Base-by-base conservation (phyloP, 2,329 filamentous ascomycete species). In the Aureobasidium sp. region DNA sequence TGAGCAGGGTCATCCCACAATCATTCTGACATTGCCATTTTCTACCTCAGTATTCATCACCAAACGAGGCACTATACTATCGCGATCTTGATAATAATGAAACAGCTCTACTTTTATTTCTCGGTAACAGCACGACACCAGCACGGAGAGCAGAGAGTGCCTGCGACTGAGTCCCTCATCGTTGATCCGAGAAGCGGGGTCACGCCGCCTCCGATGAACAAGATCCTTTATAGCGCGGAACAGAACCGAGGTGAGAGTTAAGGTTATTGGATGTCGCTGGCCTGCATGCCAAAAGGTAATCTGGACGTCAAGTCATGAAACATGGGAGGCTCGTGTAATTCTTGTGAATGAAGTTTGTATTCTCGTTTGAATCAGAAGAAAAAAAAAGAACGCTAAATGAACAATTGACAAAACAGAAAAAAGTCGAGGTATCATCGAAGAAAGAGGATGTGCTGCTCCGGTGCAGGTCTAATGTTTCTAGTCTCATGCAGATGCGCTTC, bases 351-450 rank as follows among this genome's bases (percentile, higher is more conserved):
- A n/a, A 3, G 15, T 25, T 51, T 51, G 47, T 37, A 41, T 53
- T 36, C 12, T 25, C 8, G 39, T 52, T 15, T 53, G 20, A 25
- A 25, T 12, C 27, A 15, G 14, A n/a, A 37, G n/a, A 41, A 25
- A 15, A 2, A 25, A 15, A 53, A 53, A 20, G 39, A 53, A 27
- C 49, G 49, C 49, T 53, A 53, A 53, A 41, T 41, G 7, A 25
- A 53, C 49, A 53, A 39, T 9, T 48, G 49, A 53, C 49, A 53
- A 34, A 39, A 25, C 36, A 17, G 36, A 25, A 39, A 37, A 41
- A 48, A 36, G 20, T 37, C 27, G 52, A 55, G 52, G 52, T 42
- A 55, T 55, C 52, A 29, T 55, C 52, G 45, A 25, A 52, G 49
- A 55, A 42, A 41, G 39, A 39, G 37, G 52, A 31, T 55, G 31